phyloP scores from a whole-genome alignment of 768 basidiomycete genomes.

The Pilatotrama ljubarskyi region DNA sequence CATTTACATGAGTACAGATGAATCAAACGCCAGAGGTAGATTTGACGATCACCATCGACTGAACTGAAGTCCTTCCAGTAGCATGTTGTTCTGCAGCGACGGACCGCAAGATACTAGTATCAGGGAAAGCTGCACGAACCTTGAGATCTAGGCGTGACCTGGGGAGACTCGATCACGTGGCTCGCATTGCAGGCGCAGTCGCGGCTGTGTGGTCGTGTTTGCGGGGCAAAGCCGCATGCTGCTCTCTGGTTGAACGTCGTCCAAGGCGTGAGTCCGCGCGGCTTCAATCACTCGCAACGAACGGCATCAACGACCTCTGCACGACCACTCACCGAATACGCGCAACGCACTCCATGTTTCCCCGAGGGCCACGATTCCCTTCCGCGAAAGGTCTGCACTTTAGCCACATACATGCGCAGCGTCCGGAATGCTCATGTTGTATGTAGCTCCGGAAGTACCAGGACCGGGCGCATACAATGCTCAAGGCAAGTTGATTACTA shows the following conservation, averaged over 20 bases:
- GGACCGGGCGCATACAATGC: constrained; percentile 52
- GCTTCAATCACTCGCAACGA: background rate
- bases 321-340: background rate
- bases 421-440: background rate
- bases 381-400: constrained; percentile 18
- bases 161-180: constrained; percentile 7
- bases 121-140: no score
- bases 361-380: constrained; percentile 48
- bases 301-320: constrained; percentile 1
- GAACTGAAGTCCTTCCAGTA: no score
- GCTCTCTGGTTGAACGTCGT: background rate
- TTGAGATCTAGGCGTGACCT: no score
- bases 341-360: constrained; percentile 38
- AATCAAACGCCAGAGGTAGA: no score
- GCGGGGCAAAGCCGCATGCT: background rate
- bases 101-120: no score
- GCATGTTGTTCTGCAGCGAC: no score
- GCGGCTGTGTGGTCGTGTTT: background rate
- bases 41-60: no score
- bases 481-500: constrained; percentile 34
- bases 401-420: background rate
- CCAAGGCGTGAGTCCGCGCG: no score
- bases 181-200: background rate
- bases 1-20: no score
- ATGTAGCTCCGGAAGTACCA: constrained; percentile 51